Base-by-base conservation (phyloP, 2,329 filamentous ascomycete species). In the Xylariaceae sp. region DNA sequence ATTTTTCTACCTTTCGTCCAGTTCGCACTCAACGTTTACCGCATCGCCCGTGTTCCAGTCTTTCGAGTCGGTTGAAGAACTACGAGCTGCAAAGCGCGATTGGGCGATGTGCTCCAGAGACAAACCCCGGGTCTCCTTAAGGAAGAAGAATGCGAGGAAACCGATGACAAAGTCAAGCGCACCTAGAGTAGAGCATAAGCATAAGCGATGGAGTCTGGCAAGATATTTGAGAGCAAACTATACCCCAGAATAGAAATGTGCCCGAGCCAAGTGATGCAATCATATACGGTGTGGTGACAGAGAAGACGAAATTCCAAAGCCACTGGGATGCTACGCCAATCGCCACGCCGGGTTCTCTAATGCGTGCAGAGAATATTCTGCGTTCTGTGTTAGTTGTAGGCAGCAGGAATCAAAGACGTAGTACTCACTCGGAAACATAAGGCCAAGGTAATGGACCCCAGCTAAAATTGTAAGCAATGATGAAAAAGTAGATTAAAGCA, bases 71-170 rank as follows among this genome's bases (percentile, higher is more conserved):
- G 41, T 27, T 4, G 48, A 40, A 10, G 53, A 52, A 35, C 37
- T 50, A 4, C 50, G 42, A 5, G 50, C 52, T 20, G 52, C 54
- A 36, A 62, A 64, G 8, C 55, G 46, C 36, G 59, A 57, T 16
- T 62, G 55, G 2, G 60, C 64, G 49, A 71, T 69, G 54, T 82
- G 75, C 64, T 88, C 84, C 25, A 86, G 72, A 0, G 77, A 79
- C 5, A 85, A 69, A 36, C 82, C 82, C 66, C 85, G 85, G 39
- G 83, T 87, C 67, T 86, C 83, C 47, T 83, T 82, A 46, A 86
- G 68, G 59, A 79, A 73, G 53, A 76, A 74, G 57, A 66, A 78
- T 21, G 76, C 68, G 52, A 75, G 46, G 6, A 57, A 23, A 2
- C 60, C 61, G 37, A 73, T 74, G 27, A 69, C 56, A 11, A 69